Conservation (phyloP, 768 basidiomycete genomes). For the Suillus discolor region DNA sequence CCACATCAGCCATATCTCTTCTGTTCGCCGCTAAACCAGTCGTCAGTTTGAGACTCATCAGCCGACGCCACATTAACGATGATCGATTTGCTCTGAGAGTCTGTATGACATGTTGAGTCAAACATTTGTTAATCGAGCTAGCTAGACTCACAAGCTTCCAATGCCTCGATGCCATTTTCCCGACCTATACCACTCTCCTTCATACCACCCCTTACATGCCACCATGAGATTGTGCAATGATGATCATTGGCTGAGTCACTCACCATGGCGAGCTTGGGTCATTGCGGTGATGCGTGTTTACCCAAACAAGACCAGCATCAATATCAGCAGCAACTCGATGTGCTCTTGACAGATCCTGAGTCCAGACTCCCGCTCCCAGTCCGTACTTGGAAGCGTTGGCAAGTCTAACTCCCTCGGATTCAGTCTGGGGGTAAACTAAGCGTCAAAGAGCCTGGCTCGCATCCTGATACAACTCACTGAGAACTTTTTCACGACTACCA, state of each 20-base stretch:
- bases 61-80: constrained; percentile 71
- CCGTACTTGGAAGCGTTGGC: constrained; percentile 84
- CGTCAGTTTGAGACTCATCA: constrained; percentile 63
- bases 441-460: background rate
- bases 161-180: constrained; percentile 84
- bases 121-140: background rate
- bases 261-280: constrained; percentile 90
- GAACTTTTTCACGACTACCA: constrained; percentile 68
- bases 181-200: constrained; percentile 87
- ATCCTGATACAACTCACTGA: constrained; percentile 39
- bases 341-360: constrained; percentile 69
- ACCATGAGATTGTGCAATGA: background rate
- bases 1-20: constrained; percentile 63
- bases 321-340: constrained; percentile 73
- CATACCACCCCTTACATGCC: constrained; percentile 75
- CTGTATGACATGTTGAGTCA: constrained; percentile 37
- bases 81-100: constrained; percentile 83
- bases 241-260: constrained; percentile 3
- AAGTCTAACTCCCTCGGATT: constrained; percentile 63
- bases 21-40: constrained; percentile 69
- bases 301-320: constrained; percentile 81
- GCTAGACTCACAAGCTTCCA: constrained; percentile 64
- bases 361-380: constrained; percentile 83
- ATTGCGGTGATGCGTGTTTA: constrained; percentile 88
- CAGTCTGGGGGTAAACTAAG: constrained; percentile 41